Conservation (phyloP, 2,329 filamentous ascomycete genomes). For the Fusarium nodosum region DNA sequence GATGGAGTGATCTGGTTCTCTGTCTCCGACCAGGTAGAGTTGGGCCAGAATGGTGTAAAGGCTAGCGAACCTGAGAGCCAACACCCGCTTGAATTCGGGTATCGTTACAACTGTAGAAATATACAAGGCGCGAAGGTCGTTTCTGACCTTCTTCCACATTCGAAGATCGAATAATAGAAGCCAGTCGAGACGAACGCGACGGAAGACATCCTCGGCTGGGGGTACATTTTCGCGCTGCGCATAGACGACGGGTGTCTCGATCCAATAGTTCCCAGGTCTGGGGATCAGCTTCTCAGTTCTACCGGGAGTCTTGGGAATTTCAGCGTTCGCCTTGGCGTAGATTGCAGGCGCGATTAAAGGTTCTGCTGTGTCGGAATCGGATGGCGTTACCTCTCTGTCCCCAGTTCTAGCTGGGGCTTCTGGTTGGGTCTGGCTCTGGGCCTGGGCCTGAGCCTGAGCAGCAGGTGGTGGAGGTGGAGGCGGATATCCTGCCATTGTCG, state of each 20-base stretch:
- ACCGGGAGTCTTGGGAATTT: constrained; percentile 86
- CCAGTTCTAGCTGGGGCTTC: constrained; percentile 59
- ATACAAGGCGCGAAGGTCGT: constrained; percentile 91
- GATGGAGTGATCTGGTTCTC: constrained; percentile 97
- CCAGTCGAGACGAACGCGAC: constrained; percentile 92
- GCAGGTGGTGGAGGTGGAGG: constrained; percentile 72
- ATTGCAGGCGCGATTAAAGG: constrained; percentile 72
- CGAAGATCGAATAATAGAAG: constrained; percentile 93
- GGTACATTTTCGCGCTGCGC: constrained; percentile 72
- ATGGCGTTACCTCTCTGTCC: constrained; percentile 75
- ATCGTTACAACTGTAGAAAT: constrained; percentile 97
- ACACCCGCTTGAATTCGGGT: constrained; percentile 93
- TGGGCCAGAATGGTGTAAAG: constrained; percentile 95
- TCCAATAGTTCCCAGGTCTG: constrained; percentile 85
- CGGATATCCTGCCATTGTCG: constrained; percentile 81
- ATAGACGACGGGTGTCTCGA: constrained; percentile 81
- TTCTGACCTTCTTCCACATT: constrained; percentile 96
- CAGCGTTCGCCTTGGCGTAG: constrained; percentile 74
- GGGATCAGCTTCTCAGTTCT: constrained; percentile 63
- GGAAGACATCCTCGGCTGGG: constrained; percentile 87
- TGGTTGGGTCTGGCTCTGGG: constrained; percentile 59
- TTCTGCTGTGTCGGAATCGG: constrained; percentile 77
- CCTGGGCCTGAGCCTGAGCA: constrained; percentile 60
- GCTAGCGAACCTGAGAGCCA: constrained; percentile 93
- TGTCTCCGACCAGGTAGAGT: constrained; percentile 93